These are phyloP conservation scores for Ustilago hordei DNA, from an alignment of 1,284 basidiomycete genomes.

Conservation along the genomic window DNA sequence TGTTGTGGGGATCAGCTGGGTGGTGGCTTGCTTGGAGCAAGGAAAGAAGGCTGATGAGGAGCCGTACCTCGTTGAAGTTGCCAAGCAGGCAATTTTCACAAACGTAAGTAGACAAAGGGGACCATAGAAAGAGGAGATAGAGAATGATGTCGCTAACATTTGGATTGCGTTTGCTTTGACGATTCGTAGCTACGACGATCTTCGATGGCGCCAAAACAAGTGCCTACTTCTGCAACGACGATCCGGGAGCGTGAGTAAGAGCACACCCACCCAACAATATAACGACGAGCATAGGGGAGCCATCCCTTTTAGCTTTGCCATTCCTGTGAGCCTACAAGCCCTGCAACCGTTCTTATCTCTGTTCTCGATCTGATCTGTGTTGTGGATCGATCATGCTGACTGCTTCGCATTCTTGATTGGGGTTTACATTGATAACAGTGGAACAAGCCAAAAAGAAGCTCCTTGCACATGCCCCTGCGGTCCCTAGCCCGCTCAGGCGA, in stretches of 20 bases:
- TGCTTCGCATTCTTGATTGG: too few relatives aligned
- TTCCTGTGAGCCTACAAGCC: slow-evolving; percentile 6
- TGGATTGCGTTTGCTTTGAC: neutral
- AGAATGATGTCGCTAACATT: neutral
- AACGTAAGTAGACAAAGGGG: slow-evolving; percentile 37
- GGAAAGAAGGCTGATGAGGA: slow-evolving; percentile 52
- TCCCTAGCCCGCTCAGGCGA: slow-evolving; percentile 41
- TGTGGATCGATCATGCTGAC: neutral
- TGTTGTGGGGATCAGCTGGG: slow-evolving; percentile 63
- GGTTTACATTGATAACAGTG: slow-evolving; percentile 3
- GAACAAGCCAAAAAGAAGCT: slow-evolving; percentile 31
- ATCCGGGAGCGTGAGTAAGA: slow-evolving; percentile 56
- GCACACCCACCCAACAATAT: slow-evolving; percentile 16
- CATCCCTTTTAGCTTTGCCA: neutral
- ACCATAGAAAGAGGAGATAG: neutral
- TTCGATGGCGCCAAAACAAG: slow-evolving; percentile 49
- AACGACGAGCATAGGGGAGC: neutral
- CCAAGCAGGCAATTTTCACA: slow-evolving; percentile 61
- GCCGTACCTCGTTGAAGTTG: slow-evolving; percentile 62
- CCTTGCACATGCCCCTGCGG: slow-evolving; percentile 41
- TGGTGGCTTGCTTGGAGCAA: slow-evolving; percentile 54
- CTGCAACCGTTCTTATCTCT: neutral
- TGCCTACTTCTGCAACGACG: slow-evolving; percentile 33
- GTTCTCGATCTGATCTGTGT: neutral
- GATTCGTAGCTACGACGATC: slow-evolving; percentile 22